Conservation (phyloP, 768 basidiomycete species). For the Pleurotus eryngii region DNA sequence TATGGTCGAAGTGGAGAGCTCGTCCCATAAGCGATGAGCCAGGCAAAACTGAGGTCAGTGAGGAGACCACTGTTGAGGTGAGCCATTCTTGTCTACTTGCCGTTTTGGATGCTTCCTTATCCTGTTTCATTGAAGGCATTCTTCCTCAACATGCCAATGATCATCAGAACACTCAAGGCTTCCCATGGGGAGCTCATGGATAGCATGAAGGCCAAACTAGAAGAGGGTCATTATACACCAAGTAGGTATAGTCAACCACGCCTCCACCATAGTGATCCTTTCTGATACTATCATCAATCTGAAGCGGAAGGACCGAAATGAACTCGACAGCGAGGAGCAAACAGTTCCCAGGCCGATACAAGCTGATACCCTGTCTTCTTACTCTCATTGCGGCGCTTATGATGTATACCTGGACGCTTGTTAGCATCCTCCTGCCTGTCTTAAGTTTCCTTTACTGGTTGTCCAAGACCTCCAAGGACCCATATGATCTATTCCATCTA, state of each 20-base stretch:
- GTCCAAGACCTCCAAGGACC: slow-evolving; percentile 30
- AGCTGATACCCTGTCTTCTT: no score
- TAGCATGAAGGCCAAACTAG: slow-evolving; percentile 18
- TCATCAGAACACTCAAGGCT: slow-evolving; percentile 24
- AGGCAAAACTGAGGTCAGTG: slow-evolving; percentile 20
- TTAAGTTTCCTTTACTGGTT: neutral
- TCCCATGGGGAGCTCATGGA: slow-evolving; percentile 26
- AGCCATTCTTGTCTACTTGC: neutral
- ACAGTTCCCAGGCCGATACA: no score
- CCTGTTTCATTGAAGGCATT: slow-evolving; percentile 20
- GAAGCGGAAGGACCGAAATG: no score
- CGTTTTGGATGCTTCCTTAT: slow-evolving; percentile 30
- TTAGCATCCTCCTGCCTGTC: slow-evolving; percentile 8
- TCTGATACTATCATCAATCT: no score
- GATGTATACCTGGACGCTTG: no score
- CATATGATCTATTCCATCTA: slow-evolving; percentile 60
- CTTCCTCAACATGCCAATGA: slow-evolving; percentile 32
- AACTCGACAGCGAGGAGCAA: no score
- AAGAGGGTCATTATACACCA: slow-evolving; percentile 9
- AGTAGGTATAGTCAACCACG: neutral
- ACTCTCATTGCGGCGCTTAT: no score
- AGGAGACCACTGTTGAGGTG: slow-evolving; percentile 27
- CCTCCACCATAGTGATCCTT: no score
- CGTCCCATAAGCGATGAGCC: slow-evolving; percentile 7
- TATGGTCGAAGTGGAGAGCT: slow-evolving; percentile 16